Base-by-base conservation (phyloP, 2,329 filamentous ascomycete species). In the Ophiostoma fasciatum region DNA sequence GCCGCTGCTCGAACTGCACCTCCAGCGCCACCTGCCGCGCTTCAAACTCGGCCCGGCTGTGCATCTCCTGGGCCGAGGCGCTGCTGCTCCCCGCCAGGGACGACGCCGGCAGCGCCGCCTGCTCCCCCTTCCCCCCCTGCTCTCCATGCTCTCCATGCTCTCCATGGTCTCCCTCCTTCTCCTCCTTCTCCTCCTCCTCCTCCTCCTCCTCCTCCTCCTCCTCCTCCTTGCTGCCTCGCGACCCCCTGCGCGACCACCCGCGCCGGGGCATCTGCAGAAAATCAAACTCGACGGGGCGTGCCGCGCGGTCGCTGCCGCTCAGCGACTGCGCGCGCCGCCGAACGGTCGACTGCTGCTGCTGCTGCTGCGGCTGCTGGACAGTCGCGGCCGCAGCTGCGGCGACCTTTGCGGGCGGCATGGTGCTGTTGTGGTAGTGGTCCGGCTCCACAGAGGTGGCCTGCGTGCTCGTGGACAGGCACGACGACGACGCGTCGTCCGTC, bases 391-490 rank as follows among this genome's bases (percentile, higher is more conserved):
- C 4, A 25, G 9, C 20, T 17, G 36, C 18, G 19, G 31, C 26
- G 6, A 22, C 21, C 11, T 18, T 40, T 19, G 17, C 35, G 13
- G 27, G 6, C 27, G 8, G 27, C 25, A 8, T 14, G 10, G 7
- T 5, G 11, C 11, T n/a, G 27, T 17, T n/a, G 20, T 33, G 34
- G 31, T 36, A 31, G n/a, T 33, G 20, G 31, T 33, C 30, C 17
- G 18, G 6, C 18, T 41, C 37, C 6, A 41, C 35, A 6, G 41
- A 41, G 5, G 43, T 45, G n/a, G 37, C 39, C 14, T 43, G 38
- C n/a, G 43, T 45, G 28, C 36, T 41, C 18, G 21, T 38, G 4
- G 43, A 45, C 5, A 41, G 41, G n/a, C n/a, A n/a, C 11, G 33
- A 35, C 2, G 41, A 43, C 15, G 38, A 31, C 13, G 23, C 30